Evolutionary conservation across 169 alveolate genomes (phyloP), one percentile per base, ranked within the genome.

Genomic region (Eimeria tenella): DNA sequence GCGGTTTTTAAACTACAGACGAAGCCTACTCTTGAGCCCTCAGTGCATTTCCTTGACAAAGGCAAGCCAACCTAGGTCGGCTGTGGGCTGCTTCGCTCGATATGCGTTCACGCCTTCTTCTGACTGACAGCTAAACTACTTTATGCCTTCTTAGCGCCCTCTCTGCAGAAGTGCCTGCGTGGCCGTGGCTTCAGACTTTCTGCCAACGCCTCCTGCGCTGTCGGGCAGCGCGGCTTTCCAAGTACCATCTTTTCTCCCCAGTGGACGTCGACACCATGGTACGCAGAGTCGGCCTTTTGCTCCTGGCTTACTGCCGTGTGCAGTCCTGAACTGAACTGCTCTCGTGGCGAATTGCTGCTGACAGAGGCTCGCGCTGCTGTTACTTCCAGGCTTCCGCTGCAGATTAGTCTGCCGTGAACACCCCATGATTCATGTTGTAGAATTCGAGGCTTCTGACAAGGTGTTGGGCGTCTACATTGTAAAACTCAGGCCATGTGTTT

Each of bases 1-100:
- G 50, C 25, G 91, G 50, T 83, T 83, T 9, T 15, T 83, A 49
- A 83, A n/a, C 91, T 62, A 83, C 77, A 83, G 91, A 31, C 56
- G 62, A 58, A 83, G 91, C 62, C 91, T 83, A 0, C 56, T 83
- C 13, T 8, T 83, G 60, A 83, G 91, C 15, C 77, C 91, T 7
- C 91, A 83, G 79, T 83, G 91, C 91, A 83, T 83, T 53, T 62
- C 91, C 11, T 77, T 83, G 25, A n/a, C 91, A 56, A 83, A 83
- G 91, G 91, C 77, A 83, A 83, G 86, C 17, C n/a, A 56, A 3
- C 9, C 19, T 25, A 73, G 21, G 23, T 9, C 83, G 15, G 42
- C 58, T 17, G 9, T 49, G 42, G 83, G 9, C 1, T 42, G 60
- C 11, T 15, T 25, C 8, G 42, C 23, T 74, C 60, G 7, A 4